Evolutionary conservation across 495 filamentous ascomycete species (phyloP), one percentile per base, ranked within the genome.

Genomic region (Jackrogersella minutella): DNA sequence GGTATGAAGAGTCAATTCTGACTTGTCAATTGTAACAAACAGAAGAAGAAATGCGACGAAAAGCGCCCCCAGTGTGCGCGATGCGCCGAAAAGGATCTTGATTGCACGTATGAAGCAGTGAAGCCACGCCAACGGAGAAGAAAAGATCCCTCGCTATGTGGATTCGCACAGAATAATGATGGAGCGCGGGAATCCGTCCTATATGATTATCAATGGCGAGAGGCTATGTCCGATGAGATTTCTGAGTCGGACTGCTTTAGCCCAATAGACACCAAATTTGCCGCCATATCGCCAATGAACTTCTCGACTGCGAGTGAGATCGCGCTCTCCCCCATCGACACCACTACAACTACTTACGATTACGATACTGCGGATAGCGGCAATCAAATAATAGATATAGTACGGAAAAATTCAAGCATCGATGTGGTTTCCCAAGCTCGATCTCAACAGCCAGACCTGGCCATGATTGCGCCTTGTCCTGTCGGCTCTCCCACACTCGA

Each of bases 21-120:
- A 74, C 43, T 30, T 37, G 10, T 13, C 56, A 11, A 34, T 24
- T 33, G 31, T 5, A 33, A 40, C 8, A 24, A 17, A 68, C 69
- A 86, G 81, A 88, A 88, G 76, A 88, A 88, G 73, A 88, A 88
- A 76, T 88, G 86, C 68, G 85, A 88, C 65, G 86, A 88, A 69
- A 78, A 76, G 51, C 83, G 82, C 13, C 86, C 86, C 1, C 74
- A 80, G 56, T 88, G 86, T 72, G 77, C 82, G 43, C 83, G 86
- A 24, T 88, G 86, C 72, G 61, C 68, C 26, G 86, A 88, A 72
- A 80, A 81, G 43, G 76, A 77, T 11, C 72, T 82, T 14, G 72
- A 78, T 47, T 88, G 86, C 63, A 76, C 76, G 39, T 88, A 88
- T 64, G 86, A 87, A 36, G 72, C 78, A 6, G 80, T 85, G 19